phyloP scores from a whole-genome alignment of 352 stramenopile species.

The Pythium brassicae region DNA sequence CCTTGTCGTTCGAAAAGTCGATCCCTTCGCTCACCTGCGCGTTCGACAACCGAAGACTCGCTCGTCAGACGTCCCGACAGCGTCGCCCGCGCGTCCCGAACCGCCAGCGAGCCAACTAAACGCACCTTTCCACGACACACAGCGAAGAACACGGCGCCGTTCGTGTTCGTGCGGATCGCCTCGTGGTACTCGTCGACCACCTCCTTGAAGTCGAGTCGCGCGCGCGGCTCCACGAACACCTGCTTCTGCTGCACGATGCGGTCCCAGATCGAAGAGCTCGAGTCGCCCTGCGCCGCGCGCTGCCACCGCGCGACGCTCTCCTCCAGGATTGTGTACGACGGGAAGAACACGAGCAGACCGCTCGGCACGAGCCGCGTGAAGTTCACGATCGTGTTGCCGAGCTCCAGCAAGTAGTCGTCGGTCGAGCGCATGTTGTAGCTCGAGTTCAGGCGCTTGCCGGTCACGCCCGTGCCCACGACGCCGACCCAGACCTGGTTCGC shows the following conservation, averaged over 20 bases:
- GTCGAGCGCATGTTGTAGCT: conserved; percentile 94
- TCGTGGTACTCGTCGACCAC: conserved; percentile 82
- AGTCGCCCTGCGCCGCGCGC: conserved; percentile 29
- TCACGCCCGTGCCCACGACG: conserved; percentile 92
- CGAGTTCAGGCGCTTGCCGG: conserved; percentile 90
- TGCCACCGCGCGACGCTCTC: conserved; percentile 78
- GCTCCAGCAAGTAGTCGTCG: conserved; percentile 92
- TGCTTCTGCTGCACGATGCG: conserved; percentile 73
- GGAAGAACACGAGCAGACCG: conserved; percentile 99
- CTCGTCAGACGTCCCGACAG: not conserved
- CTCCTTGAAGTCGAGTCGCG: conserved; percentile 66
- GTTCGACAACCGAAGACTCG: not conserved
- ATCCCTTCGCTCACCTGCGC: conserved; percentile 96
- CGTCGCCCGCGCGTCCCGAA: not conserved
- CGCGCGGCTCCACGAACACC: conserved; percentile 74
- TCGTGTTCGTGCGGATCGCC: conserved; percentile 58
- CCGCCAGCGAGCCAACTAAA: not conserved
- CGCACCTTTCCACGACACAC: conserved; percentile 96
- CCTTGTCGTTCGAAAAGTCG: conserved; percentile 98
- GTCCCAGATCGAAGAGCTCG: conserved; percentile 70
- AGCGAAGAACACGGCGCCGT: conserved; percentile 95
- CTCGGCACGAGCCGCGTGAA: conserved; percentile 93
- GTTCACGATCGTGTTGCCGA: conserved; percentile 96
- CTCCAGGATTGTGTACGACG: conserved; percentile 97
- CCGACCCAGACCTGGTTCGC: conserved; percentile 84